Evolutionary conservation across 2,329 filamentous ascomycete genomes (phyloP), one percentile per base, ranked within the genome.

Genomic region (Arthroderma uncinatum): DNA sequence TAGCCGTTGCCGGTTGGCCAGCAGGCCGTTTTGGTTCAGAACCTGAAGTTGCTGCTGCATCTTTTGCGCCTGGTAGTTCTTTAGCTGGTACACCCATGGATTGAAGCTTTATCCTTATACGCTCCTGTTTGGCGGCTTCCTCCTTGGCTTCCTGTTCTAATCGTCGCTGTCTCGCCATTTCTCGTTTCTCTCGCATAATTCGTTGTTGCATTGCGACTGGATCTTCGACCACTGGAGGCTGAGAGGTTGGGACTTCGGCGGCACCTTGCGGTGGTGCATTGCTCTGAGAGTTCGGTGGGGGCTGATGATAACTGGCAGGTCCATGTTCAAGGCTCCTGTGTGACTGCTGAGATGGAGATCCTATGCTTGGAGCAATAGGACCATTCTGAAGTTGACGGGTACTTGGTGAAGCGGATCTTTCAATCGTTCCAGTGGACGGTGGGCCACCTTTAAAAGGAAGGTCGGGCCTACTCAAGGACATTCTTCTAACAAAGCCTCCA

Each of bases 401-500:
- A 57, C 60, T 66, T 37, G 63, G 60, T 19, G 67, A 66, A 14
- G 66, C 54, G 7, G 71, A 65, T 47, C 66, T 64, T 40, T 73
- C 71, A 12, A 64, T 58, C 39, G 68, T 62, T 34, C 71, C 71
- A 53, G 69, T 70, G 21, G 66, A 66, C 52, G 71, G 66, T 53
- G 74, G 74, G 53, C 67, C 69, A 10, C 66, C 64, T 54, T 71
- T 69, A n/a, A 68, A 64, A 7, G 70, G 65, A 34, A 73, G 70
- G 55, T 75, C 75, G 57, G 72, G 69, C 61, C 76, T 76, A 61
- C 75, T 74, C 62, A 79, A 74, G 0, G 81, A 84, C 74, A 80
- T 78, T 34, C 86, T 82, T 63, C 85, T 81, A 63, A 79, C 79
- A 62, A 84, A 81, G 37, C 81, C 79, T 59, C 86, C 85, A 69